These are phyloP conservation scores for Paracoccidioides lutzii DNA, from an alignment of 2,329 filamentous ascomycete species.

Conservation along the genomic window DNA sequence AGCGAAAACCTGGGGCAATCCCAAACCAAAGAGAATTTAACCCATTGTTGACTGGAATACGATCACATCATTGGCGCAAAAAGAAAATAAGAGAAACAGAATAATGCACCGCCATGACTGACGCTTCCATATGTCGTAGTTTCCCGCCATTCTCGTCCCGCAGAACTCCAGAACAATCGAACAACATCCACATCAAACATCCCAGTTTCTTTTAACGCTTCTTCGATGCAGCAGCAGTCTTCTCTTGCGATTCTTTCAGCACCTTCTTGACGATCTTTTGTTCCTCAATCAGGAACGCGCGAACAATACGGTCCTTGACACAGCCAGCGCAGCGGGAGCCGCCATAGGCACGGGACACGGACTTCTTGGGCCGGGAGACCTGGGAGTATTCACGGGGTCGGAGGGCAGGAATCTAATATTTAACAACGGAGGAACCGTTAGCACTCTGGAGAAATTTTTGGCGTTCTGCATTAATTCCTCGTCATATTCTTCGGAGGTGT, in stretches of 20 bases:
- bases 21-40: background rate
- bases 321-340: slow-evolving; percentile 98
- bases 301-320: slow-evolving; percentile 94
- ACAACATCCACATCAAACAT: slow-evolving; percentile 5
- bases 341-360: slow-evolving; percentile 94
- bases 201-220: slow-evolving; percentile 28
- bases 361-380: slow-evolving; percentile 98
- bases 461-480: background rate
- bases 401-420: slow-evolving; percentile 70
- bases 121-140: slow-evolving; percentile 6
- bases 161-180: slow-evolving; percentile 11
- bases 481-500: background rate
- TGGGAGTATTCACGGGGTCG: slow-evolving; percentile 95
- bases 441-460: background rate
- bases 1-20: slow-evolving; percentile 1
- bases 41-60: background rate
- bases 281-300: slow-evolving; percentile 99
- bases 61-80: slow-evolving; percentile 1
- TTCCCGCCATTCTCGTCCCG: slow-evolving; percentile 4
- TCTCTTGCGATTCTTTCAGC: slow-evolving; percentile 91
- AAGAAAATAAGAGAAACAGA: background rate
- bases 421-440: background rate
- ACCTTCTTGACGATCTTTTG: slow-evolving; percentile 99
- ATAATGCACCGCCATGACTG: slow-evolving; percentile 2
- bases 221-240: slow-evolving; percentile 23